Conservation (phyloP, 2,329 filamentous ascomycete genomes). For the Cercospora sojina region DNA sequence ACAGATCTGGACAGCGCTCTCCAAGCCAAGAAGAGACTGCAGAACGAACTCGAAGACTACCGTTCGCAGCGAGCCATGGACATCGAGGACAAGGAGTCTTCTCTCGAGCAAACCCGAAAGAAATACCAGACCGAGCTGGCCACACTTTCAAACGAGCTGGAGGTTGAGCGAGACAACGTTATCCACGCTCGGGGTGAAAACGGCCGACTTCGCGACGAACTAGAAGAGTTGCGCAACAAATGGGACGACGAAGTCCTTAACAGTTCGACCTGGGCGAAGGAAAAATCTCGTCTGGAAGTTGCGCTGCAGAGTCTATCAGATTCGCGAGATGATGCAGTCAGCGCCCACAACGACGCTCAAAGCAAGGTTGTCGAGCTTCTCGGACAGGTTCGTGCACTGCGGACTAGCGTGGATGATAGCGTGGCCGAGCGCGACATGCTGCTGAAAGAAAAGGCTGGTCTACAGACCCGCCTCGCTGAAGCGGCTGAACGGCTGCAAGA, state of each 20-base stretch:
- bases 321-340: constrained; percentile 89
- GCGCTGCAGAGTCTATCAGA: constrained; percentile 84
- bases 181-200: constrained; percentile 82
- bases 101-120: constrained; percentile 93
- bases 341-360: constrained; percentile 92
- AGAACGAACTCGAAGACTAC: constrained; percentile 97
- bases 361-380: constrained; percentile 86
- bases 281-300: constrained; percentile 87
- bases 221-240: constrained; percentile 90
- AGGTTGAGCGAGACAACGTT: constrained; percentile 87
- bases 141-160: constrained; percentile 84
- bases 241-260: constrained; percentile 99
- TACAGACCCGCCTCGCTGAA: constrained; percentile 82
- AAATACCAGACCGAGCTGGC: constrained; percentile 96
- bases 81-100: constrained; percentile 93
- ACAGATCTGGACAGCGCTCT: constrained; percentile 82
- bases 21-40: constrained; percentile 88
- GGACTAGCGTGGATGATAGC: constrained; percentile 81
- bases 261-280: constrained; percentile 96
- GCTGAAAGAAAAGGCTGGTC: constrained; percentile 81
- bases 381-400: constrained; percentile 81
- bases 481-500: constrained; percentile 87
- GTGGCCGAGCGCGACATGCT: constrained; percentile 81
- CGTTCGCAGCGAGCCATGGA: constrained; percentile 92
- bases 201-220: constrained; percentile 84